Evolutionary conservation across 2,329 filamentous ascomycete species (phyloP).

Genomic region (Colletotrichum sojae): DNA sequence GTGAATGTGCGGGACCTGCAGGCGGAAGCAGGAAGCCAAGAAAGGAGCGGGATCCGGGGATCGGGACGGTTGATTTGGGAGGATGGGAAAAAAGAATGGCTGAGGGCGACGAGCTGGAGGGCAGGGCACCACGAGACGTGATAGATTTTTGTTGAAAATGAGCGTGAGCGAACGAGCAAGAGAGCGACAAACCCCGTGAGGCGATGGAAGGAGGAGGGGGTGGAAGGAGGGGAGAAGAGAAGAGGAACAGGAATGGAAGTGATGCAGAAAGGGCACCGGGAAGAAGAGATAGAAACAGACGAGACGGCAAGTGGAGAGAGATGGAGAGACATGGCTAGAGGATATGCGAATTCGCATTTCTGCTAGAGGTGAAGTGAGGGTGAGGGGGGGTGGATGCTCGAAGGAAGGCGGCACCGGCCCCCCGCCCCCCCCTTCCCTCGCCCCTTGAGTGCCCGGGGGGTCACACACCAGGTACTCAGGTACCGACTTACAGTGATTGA

Average conservation of each 20-base stretch:
- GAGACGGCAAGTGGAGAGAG: constrained; percentile 25
- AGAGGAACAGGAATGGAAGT: constrained; percentile 36
- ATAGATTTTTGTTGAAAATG: constrained; percentile 11
- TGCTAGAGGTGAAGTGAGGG: constrained; percentile 15
- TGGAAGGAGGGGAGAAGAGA: constrained; percentile 35
- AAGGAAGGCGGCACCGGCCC: neutral
- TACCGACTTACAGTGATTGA: too few relatives aligned
- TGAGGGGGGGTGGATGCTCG: neutral
- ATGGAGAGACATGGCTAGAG: constrained; percentile 34
- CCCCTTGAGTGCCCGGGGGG: constrained; percentile 17
- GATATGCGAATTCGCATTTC: constrained; percentile 38
- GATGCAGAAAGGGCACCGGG: constrained; percentile 34
- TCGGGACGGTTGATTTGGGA: constrained; percentile 13
- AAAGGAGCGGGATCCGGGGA: constrained; percentile 33
- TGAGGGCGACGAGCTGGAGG: constrained; percentile 31
- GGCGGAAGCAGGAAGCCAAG: constrained; percentile 30
- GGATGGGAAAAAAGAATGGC: constrained; percentile 32
- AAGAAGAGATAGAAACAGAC: constrained; percentile 22
- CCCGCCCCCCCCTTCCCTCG: constrained; percentile 9
- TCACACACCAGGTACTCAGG: too few relatives aligned
- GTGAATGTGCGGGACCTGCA: constrained; percentile 32
- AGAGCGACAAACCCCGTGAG: constrained; percentile 35
- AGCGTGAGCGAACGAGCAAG: constrained; percentile 24
- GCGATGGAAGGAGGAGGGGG: constrained; percentile 38
- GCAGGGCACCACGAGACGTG: constrained; percentile 16